Evolutionary conservation across 2,329 filamentous ascomycete species (phyloP), one percentile per base, ranked within the genome.

Genomic region (Trichoderma koningii): DNA sequence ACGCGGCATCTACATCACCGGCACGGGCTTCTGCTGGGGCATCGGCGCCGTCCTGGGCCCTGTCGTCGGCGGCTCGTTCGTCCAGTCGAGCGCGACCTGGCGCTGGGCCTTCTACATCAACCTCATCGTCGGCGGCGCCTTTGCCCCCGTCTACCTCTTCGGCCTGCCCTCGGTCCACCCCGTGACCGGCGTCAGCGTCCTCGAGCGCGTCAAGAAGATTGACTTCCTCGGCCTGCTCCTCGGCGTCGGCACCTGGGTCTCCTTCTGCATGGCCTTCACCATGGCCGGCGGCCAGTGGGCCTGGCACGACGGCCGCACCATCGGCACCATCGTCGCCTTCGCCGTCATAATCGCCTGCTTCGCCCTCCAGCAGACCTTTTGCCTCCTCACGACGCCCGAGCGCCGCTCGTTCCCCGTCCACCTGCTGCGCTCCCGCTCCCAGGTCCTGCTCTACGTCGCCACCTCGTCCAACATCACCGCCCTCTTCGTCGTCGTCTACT

Each of bases 101-200:
- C 42, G 60, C 12, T 64, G 64, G 64, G 59, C 68, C 6, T 80
- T 81, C 64, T 87, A 87, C 67, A 82, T 86, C 73, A 86, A 86
- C 66, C 74, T 86, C 1, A 73, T 82, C 38, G 78, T 80, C 5
- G 59, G 59, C 19, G 64, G 23, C 7, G 52, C 30, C 26, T 64
- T 66, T 15, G 52, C 59, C 19, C 59, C 64, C n/a, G 44, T 66
- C 12, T 63, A 66, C 41, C 0, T 64, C 15, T 52, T 63, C 12
- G 45, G 50, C 21, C 38, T 66, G 21, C 64, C 64, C 10, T 7
- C 26, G 12, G 34, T 66, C 38, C 64, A 63, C 17, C 59, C 45
- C 15, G 30, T 7, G 30, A 30, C 19, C 50, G 72, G 23, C 15
- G 63, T 57, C 0, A 30, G 52, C 9, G 14, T 66, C 3, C 10